Conservation (phyloP, 768 basidiomycete species). For the Gymnopilus dilepis region DNA sequence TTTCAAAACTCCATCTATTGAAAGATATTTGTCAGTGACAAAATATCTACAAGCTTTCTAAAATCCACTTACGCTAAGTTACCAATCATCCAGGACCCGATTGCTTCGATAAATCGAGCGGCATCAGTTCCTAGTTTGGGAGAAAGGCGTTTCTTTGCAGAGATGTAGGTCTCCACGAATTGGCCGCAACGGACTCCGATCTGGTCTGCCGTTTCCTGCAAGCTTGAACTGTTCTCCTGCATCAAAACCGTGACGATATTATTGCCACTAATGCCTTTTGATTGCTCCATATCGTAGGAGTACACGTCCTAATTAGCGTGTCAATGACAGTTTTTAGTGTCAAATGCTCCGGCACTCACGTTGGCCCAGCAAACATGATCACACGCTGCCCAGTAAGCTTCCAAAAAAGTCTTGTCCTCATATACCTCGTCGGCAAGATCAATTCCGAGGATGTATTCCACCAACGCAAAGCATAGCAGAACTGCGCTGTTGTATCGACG, state of each 20-base stretch:
- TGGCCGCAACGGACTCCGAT: slow-evolving; percentile 55
- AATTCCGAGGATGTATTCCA: slow-evolving; percentile 64
- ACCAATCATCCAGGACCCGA: slow-evolving; percentile 65
- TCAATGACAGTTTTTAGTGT: neutral
- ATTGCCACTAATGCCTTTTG: slow-evolving; percentile 65
- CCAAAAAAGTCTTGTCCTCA: slow-evolving; percentile 57
- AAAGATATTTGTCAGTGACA: slow-evolving; percentile 18
- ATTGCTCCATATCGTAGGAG: slow-evolving; percentile 77
- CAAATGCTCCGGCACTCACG: slow-evolving; percentile 46
- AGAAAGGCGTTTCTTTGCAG: slow-evolving; percentile 51
- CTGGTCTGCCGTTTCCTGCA: slow-evolving; percentile 65
- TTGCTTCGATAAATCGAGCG: slow-evolving; percentile 55
- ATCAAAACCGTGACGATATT: slow-evolving; percentile 75
- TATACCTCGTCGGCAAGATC: slow-evolving; percentile 69
- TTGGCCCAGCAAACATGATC: slow-evolving; percentile 78
- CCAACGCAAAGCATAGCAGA: slow-evolving; percentile 64
- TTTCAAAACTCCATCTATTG: slow-evolving; percentile 70
- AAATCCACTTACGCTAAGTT: slow-evolving; percentile 51
- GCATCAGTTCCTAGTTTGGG: slow-evolving; percentile 59
- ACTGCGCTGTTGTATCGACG: slow-evolving; percentile 76
- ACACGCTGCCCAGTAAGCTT: slow-evolving; percentile 60
- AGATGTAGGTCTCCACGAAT: slow-evolving; percentile 56
- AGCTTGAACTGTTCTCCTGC: slow-evolving; percentile 52
- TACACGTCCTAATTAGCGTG: slow-evolving; percentile 58
- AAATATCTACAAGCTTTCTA: slow-evolving; percentile 7